Base-by-base conservation (phyloP, 1,139 yeast species). In the Candida neerlandica region DNA sequence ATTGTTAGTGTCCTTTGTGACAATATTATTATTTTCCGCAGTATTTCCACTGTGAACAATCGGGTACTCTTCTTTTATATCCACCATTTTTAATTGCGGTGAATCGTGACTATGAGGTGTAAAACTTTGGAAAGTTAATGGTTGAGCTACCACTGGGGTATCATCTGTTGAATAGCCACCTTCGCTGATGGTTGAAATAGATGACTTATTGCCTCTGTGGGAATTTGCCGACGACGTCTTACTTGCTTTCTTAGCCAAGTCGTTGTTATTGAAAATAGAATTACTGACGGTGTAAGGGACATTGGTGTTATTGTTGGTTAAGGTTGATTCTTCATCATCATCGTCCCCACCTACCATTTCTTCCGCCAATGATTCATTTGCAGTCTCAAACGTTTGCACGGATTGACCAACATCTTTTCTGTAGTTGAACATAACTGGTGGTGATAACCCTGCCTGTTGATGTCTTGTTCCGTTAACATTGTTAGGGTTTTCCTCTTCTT, bases 311-410 rank as follows among this genome's bases (percentile, higher is more conserved):
- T 32, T 41, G 21, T 41, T 41, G 18, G 27, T 30, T 15, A 40
- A 27, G n/a, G 35, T 30, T 12, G 26, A 33, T 18, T 43, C 42
- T 41, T 43, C 50, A 10, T 43, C 40, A 5, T 38, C 35, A 16
- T 19, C 29, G 51, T 56, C 16, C 51, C 57, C 37, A 62, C 7
- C 26, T 4, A 18, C 38, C 12, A 19, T 30, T 18, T 32, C 30
- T 12, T 58, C 33, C 50, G 55, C 18, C 14, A 43, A 16, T n/a
- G 47, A 38, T 42, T 49, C 52, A 14, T 30, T 43, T 15, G 73
- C 72, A 2, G 73, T 66, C 49, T 67, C 70, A 49, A 68, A 69
- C 11, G 69, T 60, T 55, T 65, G 71, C 7, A 61, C 57, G 29
- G 72, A 65, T 12, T 47, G 47, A 26, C 41, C 35, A 23, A 42